A percentile compares a stretch with the other conserved stretches of the same genome.
Conservation (phyloP, 2,329 filamentous ascomycete genomes). For the Raffaelea deltoideospora region DNA sequence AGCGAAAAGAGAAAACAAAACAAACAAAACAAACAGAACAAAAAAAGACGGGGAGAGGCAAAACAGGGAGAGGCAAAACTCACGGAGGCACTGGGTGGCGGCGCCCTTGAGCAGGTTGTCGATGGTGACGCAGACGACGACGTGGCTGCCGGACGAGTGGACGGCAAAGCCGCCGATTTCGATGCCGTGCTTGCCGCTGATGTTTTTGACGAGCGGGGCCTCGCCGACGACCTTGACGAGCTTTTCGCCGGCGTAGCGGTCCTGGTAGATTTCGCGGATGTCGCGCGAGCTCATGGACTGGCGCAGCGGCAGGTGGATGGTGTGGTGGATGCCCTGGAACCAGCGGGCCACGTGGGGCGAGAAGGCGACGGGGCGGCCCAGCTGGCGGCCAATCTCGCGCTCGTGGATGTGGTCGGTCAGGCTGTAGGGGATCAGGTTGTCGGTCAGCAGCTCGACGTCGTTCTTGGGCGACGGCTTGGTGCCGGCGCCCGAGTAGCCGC, state of each 20-base stretch:
- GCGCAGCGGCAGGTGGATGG: constrained; percentile 77
- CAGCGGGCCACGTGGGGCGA: constrained; percentile 90
- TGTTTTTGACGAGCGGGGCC: constrained; percentile 70
- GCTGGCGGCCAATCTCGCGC: constrained; percentile 68
- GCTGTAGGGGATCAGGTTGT: constrained; percentile 85
- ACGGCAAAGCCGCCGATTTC: constrained; percentile 96
- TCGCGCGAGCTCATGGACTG: constrained; percentile 81
- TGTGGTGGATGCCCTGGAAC: constrained; percentile 93
- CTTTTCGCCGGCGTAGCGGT: constrained; percentile 89
- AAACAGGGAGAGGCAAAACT: constrained; percentile 28
- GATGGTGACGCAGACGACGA: constrained; percentile 87
- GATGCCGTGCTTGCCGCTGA: constrained; percentile 71
- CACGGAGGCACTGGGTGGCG: constrained; percentile 81
- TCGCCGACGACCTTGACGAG: constrained; percentile 87
- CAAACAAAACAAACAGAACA: constrained; percentile 1
- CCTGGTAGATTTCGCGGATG: constrained; percentile 88
- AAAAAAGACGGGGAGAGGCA: not conserved
- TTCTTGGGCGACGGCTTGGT: constrained; percentile 93
- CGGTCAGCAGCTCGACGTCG: constrained; percentile 63
- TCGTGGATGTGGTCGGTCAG: constrained; percentile 93
- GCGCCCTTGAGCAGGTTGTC: constrained; percentile 91
- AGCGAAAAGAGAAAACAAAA: not conserved
- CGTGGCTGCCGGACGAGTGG: constrained; percentile 73
- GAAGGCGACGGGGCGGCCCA: constrained; percentile 61
- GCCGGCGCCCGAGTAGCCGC: constrained; percentile 86